Base-by-base conservation (phyloP, 148 eudicot species). In the Selenicereus undatus region DNA sequence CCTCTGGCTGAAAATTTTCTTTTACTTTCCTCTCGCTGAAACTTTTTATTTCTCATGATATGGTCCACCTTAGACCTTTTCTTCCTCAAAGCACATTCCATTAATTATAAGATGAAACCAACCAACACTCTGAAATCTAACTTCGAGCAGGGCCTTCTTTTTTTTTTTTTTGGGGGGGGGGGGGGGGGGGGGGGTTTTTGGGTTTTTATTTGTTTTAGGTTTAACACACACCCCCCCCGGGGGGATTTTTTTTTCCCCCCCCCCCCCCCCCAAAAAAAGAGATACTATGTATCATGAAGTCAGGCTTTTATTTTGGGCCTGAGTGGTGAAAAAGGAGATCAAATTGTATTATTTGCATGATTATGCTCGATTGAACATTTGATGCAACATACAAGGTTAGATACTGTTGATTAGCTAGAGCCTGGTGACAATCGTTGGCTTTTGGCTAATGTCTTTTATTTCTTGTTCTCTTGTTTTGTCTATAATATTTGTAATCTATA, bases 381-480 rank as follows among this genome's bases (percentile, higher is more conserved):
- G 76, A 70, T 12, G 20, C 20, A 69, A 71, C 51, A 30, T 77
- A 7, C 18, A 21, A 42, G 32, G 35, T 50, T 66, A 62, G 26
- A 29, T 65, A 52, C 24, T 16, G 32, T 73, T n/a, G 82, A 73
- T 73, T 71, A 77, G 36, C n/a, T 65, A n/a, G n/a, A 62, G 30
- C 45, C 21, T 42, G 79, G 76, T 79, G 58, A 75, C 69, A 50
- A 75, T 79, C 51, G 21, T 79, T 83, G 79, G 76, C n/a, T 75
- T 79, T 54, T 83, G 50, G 36, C 78, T 52, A 64, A 35, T 78
- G 78, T 77, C 26, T 79, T 79, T 39, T 66, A 45, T 17, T 79
- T 83, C 76, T 83, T 83, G 79, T 68, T 70, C n/a, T 70, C 22
- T 71, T 77, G 48, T 14, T 51, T 32, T 21, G 69, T 51, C 51